Conservation (phyloP, 441 rosid species). For the Pelargonium australe region DNA sequence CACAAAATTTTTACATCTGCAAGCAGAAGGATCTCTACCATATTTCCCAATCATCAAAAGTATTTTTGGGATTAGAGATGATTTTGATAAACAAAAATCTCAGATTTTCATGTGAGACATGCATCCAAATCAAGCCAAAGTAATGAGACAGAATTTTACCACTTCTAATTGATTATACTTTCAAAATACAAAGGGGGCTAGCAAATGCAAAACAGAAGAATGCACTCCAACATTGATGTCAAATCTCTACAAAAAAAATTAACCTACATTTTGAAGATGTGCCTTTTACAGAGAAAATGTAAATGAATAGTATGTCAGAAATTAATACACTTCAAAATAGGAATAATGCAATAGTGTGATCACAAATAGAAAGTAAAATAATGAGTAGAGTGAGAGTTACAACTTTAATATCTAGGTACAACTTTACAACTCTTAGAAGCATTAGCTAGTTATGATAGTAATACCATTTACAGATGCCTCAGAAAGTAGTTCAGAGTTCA, state of each 20-base stretch:
- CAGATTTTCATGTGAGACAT: too few relatives aligned
- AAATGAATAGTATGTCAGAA: not conserved
- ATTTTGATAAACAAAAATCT: too few relatives aligned
- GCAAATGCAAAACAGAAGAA: not conserved
- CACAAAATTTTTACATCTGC: not conserved
- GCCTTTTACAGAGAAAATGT: not conserved
- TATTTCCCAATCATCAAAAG: too few relatives aligned
- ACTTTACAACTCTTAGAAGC: constrained; percentile 16
- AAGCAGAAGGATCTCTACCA: not conserved
- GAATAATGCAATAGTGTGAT: not conserved
- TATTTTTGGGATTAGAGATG: too few relatives aligned
- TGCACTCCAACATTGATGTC: not conserved
- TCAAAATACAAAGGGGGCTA: too few relatives aligned
- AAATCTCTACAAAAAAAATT: not conserved
- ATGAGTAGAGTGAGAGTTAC: not conserved
- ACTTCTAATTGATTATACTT: too few relatives aligned
- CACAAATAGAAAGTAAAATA: not conserved
- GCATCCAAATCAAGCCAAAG: too few relatives aligned
- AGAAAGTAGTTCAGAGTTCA: constrained; percentile 77
- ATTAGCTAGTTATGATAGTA: constrained; percentile 18
- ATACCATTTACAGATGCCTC: constrained; percentile 99
- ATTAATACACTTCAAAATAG: not conserved
- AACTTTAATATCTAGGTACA: not conserved
- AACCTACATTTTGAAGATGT: not conserved
- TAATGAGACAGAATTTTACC: too few relatives aligned